Conservation (phyloP, 441 rosid species). For the Metrosideros polymorpha region DNA sequence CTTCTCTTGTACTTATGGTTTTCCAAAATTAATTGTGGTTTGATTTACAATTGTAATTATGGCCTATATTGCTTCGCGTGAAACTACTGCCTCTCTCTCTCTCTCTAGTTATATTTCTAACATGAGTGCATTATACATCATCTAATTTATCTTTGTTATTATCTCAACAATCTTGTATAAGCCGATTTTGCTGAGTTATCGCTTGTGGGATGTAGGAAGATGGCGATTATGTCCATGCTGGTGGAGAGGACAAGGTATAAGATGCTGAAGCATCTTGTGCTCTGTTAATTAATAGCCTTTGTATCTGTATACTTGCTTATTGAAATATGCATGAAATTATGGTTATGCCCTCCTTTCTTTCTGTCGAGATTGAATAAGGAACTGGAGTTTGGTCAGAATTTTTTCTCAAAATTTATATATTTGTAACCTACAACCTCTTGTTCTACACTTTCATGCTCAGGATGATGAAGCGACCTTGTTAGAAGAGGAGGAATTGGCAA, state of each 20-base stretch:
- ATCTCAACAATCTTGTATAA: constrained; percentile 2
- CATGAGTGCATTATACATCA: not conserved
- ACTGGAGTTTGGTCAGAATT: not conserved
- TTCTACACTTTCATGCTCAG: constrained; percentile 26
- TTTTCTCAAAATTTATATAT: not conserved
- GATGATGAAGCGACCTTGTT: constrained; percentile 93
- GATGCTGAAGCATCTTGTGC: constrained; percentile 10
- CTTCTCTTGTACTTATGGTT: not conserved
- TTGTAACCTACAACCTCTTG: not conserved
- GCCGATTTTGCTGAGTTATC: not conserved
- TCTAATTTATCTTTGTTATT: not conserved
- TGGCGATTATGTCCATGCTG: constrained; percentile 70
- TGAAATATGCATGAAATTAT: not conserved
- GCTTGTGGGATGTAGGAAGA: constrained; percentile 68
- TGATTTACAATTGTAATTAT: not conserved
- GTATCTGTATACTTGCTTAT: not conserved
- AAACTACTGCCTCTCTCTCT: not conserved
- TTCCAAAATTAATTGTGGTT: not conserved
- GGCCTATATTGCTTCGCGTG: not conserved
- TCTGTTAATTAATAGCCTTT: not conserved
- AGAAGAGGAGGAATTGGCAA: constrained; percentile 88
- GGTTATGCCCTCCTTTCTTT: not conserved
- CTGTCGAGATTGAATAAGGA: not conserved
- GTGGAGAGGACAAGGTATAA: constrained; percentile 75
- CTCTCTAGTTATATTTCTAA: not conserved